phyloP scores from a whole-genome alignment of 257 asterid genomes.

The Haberlea rhodopensis region DNA sequence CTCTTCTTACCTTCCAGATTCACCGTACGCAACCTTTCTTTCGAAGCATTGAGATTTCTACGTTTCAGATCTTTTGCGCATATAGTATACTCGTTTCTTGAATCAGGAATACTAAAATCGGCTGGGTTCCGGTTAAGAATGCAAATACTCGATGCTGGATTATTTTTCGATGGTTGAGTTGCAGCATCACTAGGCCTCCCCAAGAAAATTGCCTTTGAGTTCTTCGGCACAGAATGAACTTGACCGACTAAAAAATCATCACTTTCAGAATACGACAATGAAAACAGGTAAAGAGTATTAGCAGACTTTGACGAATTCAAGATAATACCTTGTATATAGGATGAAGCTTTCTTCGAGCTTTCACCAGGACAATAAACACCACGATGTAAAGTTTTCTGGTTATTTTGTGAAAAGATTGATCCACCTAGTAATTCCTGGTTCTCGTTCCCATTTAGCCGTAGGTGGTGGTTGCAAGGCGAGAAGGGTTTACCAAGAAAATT shows the following conservation, averaged over 20 bases:
- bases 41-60: conserved; percentile 24
- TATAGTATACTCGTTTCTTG: conserved; percentile 47
- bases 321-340: conserved; percentile 35
- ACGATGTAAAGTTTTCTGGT: conserved; percentile 31
- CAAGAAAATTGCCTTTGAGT: conserved; percentile 20
- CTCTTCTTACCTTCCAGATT: conserved; percentile 34
- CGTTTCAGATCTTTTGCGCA: conserved; percentile 40
- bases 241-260: conserved; percentile 26
- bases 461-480: conserved; percentile 46
- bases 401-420: conserved; percentile 33
- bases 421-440: conserved; percentile 36
- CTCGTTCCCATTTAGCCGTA: conserved; percentile 39
- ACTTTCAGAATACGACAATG: conserved; percentile 15
- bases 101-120: conserved; percentile 56
- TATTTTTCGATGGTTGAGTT: conserved; percentile 14
- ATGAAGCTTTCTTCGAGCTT: conserved; percentile 33
- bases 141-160: conserved; percentile 33
- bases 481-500: conserved; percentile 45
- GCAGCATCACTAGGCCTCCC: conserved; percentile 17
- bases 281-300: background rate
- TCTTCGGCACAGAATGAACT: conserved; percentile 27
- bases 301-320: conserved; percentile 10
- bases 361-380: conserved; percentile 35
- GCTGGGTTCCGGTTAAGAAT: conserved; percentile 65
- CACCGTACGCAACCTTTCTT: conserved; percentile 9